phyloP scores from a whole-genome alignment of 345 rosid genomes.

The Aegle marmelos region DNA sequence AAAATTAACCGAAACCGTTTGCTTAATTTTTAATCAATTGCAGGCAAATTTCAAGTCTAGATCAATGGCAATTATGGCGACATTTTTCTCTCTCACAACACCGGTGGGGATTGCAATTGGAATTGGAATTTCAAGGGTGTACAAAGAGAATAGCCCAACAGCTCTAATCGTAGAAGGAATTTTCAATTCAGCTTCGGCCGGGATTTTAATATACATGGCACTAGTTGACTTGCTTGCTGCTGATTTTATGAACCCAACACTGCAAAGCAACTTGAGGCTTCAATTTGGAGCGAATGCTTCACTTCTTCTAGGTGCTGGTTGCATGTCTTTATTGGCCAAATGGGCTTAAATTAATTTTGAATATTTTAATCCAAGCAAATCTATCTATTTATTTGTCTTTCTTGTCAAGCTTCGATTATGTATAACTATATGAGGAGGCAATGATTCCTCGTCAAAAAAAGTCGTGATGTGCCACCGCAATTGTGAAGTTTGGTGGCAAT shows the following conservation, averaged over 20 bases:
- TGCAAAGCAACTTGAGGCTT: constrained; percentile 50
- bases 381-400: background rate
- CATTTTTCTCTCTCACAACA: constrained; percentile 68
- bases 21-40: background rate
- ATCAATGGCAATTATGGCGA: constrained; percentile 55
- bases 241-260: constrained; percentile 58
- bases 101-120: constrained; percentile 68
- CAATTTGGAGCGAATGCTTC: constrained; percentile 53
- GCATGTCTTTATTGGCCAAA: constrained; percentile 64
- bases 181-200: constrained; percentile 63
- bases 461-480: background rate
- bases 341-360: constrained; percentile 42
- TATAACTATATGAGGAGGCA: background rate
- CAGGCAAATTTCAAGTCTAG: constrained; percentile 51
- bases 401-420: too few relatives aligned
- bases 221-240: constrained; percentile 79
- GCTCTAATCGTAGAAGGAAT: constrained; percentile 58
- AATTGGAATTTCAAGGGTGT: constrained; percentile 44
- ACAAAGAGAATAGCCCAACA: constrained; percentile 42
- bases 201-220: constrained; percentile 75
- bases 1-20: background rate
- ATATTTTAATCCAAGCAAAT: background rate
- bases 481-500: background rate
- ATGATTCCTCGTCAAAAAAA: background rate
- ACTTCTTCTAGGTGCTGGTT: constrained; percentile 57